Conservation (phyloP, 2,329 filamentous ascomycete species). For the Arthrobotrys pseudoclavata region DNA sequence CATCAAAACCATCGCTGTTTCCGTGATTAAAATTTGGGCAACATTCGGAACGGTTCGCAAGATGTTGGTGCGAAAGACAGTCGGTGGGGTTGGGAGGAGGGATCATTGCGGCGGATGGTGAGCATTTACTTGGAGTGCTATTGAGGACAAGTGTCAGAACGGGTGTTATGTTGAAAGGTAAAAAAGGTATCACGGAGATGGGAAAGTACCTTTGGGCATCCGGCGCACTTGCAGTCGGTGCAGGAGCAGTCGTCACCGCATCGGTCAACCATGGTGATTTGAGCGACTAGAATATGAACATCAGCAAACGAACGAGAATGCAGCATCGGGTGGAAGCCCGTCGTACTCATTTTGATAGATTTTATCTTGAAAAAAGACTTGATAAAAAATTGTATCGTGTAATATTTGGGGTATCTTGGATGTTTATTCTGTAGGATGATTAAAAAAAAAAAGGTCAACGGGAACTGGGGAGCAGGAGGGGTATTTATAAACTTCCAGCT, state of each 20-base stretch:
- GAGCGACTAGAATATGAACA: slow-evolving; percentile 27
- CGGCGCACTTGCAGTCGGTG: slow-evolving; percentile 46
- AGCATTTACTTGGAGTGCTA: slow-evolving; percentile 50
- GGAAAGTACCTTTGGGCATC: slow-evolving; percentile 49
- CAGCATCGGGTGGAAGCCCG: background rate
- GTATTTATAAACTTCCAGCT: slow-evolving; percentile 55
- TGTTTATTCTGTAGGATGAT: slow-evolving; percentile 4
- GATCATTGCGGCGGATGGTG: slow-evolving; percentile 2
- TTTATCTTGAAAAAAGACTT: slow-evolving; percentile 38
- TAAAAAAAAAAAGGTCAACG: slow-evolving; percentile 1
- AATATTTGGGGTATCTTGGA: slow-evolving; percentile 11
- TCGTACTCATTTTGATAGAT: slow-evolving; percentile 59
- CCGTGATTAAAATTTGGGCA: background rate
- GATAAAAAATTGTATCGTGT: slow-evolving; percentile 21
- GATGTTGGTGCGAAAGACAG: slow-evolving; percentile 3
- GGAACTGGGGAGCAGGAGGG: slow-evolving; percentile 17
- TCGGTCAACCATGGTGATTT: slow-evolving; percentile 49
- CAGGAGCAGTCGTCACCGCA: slow-evolving; percentile 58
- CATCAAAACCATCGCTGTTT: slow-evolving; percentile 23
- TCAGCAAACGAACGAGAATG: slow-evolving; percentile 8
- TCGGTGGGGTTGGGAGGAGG: slow-evolving; percentile 30
- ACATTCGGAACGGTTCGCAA: background rate
- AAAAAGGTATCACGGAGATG: background rate
- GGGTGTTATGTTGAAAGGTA: background rate
- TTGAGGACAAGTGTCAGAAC: background rate